Base-by-base conservation (phyloP, 139 green algal species). In the Zygnema circumcarinatum region DNA sequence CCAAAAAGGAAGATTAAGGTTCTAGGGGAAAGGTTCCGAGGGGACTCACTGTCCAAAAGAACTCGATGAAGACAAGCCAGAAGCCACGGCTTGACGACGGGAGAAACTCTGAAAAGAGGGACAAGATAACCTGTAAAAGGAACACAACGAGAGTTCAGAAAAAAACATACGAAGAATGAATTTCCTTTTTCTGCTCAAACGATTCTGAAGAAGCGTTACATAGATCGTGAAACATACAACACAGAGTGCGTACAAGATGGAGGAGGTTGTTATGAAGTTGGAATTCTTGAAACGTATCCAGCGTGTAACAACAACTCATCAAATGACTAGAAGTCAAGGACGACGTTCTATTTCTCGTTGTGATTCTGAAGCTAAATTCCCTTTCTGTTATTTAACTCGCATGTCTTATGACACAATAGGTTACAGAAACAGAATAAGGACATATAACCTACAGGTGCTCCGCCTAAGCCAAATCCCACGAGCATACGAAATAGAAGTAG, bases 11-110 rank as follows among this genome's bases (percentile, higher is more conserved):
- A n/a, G n/a, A n/a, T n/a, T n/a, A n/a, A n/a, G n/a, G n/a, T n/a
- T n/a, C n/a, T n/a, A n/a, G n/a, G n/a, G n/a, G n/a, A n/a, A n/a
- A n/a, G n/a, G n/a, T n/a, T n/a, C n/a, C n/a, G n/a, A n/a, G n/a
- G n/a, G n/a, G 29, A 73, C 76, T 84, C 32, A 95, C 62, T 29
- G 93, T 97, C 95, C 95, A 97, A 56, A 93, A 94, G 7, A 89
- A 68, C 72, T 96, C 92, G 40, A 97, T 86, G 2, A 90, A 52
- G 1, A 95, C 87, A 29, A 96, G 81, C 89, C 90, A 93, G 20
- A 84, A 81, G 16, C 93, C 95, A 22, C 95, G 89, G 22, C 76
- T 54, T n/a, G 35, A 38, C 11, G 86, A 87, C 16, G 87, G 87
- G 22, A 92, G 52, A 42, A 91, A 91, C 20, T 91, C 87, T 22